Conservation (phyloP, 2,329 filamentous ascomycete genomes). For the Aspergillus fijiensis region DNA sequence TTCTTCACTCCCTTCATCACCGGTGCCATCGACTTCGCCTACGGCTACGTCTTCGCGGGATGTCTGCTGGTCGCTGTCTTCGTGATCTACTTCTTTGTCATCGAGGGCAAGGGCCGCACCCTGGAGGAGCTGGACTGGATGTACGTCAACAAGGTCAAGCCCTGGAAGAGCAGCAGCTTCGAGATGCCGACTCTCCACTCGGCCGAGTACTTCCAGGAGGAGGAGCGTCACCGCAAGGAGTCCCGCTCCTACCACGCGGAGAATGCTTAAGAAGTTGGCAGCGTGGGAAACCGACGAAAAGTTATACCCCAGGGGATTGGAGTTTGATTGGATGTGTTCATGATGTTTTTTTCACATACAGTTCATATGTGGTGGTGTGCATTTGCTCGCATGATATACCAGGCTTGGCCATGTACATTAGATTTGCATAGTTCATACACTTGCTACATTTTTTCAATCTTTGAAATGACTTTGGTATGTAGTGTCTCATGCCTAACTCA, state of each 20-base stretch:
- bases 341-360: not conserved
- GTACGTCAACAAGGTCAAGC: conserved; percentile 63
- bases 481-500: too few species aligned
- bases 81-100: conserved; percentile 72
- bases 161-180: conserved; percentile 58
- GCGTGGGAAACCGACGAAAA: not conserved
- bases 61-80: conserved; percentile 65
- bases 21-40: conserved; percentile 66
- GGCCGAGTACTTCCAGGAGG: conserved; percentile 14
- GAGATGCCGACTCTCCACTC: conserved; percentile 27
- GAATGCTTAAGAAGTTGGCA: conserved; percentile 23
- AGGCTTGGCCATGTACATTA: not conserved
- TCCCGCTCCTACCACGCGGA: conserved; percentile 27
- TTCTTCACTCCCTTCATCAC: conserved; percentile 82
- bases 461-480: too few species aligned
- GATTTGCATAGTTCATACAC: not conserved
- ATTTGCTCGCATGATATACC: not conserved
- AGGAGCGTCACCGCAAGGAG: conserved; percentile 23
- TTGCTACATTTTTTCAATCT: too few species aligned
- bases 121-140: conserved; percentile 75
- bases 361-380: not conserved
- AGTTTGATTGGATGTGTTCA: not conserved
- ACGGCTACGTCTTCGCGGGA: conserved; percentile 74
- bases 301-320: not conserved
- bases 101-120: conserved; percentile 67